Conservation (phyloP, 176 grass and related monocot genomes). For the Phragmites australis region DNA sequence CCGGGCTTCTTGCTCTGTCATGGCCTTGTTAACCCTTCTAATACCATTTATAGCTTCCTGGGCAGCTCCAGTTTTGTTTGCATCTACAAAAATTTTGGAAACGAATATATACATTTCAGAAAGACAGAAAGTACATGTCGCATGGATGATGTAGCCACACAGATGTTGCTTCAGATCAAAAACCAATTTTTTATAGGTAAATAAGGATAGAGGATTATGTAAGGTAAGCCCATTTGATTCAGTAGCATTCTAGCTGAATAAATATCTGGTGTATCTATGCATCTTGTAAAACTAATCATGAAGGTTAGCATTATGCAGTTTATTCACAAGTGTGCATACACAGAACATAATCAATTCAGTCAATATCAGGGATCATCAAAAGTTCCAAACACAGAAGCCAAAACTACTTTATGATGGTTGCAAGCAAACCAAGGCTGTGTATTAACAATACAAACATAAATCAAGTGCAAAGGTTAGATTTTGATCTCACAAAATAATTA, state of each 20-base stretch:
- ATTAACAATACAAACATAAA: not conserved
- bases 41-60: constrained; percentile 82
- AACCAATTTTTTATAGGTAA: not conserved
- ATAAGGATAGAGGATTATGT: not conserved
- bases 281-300: not conserved
- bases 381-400: not conserved
- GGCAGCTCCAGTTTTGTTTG: constrained; percentile 79
- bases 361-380: not conserved
- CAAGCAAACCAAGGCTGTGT: not conserved
- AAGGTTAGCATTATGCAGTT: not conserved
- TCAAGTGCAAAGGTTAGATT: not conserved
- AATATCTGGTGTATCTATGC: not conserved
- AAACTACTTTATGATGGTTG: not conserved
- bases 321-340: not conserved
- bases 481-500: not conserved
- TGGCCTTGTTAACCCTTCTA: constrained; percentile 62
- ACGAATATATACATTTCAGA: not conserved
- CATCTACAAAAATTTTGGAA: constrained; percentile 52
- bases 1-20: constrained; percentile 89
- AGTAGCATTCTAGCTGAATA: not conserved
- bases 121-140: not conserved
- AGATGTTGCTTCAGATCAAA: not conserved
- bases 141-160: not conserved
- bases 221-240: not conserved
- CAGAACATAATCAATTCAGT: not conserved